Percentiles rank a stretch among this genome's conserved stretches.
These are phyloP conservation scores for Nidularia sp. DNA, from an alignment of 768 basidiomycete species.

Conservation along the genomic window DNA sequence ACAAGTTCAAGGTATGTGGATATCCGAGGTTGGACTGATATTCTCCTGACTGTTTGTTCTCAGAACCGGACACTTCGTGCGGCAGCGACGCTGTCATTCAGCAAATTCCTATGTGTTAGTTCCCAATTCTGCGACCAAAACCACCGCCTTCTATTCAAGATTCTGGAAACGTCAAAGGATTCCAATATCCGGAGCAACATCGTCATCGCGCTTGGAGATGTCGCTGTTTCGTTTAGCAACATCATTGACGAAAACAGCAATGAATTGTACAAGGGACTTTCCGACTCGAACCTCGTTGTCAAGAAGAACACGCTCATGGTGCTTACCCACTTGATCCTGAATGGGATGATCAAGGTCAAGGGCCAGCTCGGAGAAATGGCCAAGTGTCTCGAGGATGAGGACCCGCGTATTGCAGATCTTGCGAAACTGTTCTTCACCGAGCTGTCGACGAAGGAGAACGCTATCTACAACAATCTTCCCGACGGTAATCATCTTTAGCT, in stretches of 20 bases:
- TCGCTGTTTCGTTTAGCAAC: conserved; percentile 96
- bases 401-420: conserved; percentile 82
- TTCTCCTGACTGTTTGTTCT: conserved; percentile 1
- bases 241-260: conserved; percentile 98
- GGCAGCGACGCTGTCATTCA: conserved; percentile 83
- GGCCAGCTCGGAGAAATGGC: conserved; percentile 99
- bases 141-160: conserved; percentile 86
- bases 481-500: conserved; percentile 68
- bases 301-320: conserved; percentile 99
- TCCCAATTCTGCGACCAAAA: conserved; percentile 91
- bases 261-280: conserved; percentile 90
- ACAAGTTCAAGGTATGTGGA: conserved; percentile 75
- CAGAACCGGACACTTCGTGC: conserved; percentile 86
- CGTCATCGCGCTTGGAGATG: conserved; percentile 95
- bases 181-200: conserved; percentile 92
- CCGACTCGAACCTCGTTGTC: conserved; percentile 81
- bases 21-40: neutral
- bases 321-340: conserved; percentile 91
- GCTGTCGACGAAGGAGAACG: conserved; percentile 95
- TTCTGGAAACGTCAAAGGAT: conserved; percentile 89
- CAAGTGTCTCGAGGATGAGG: conserved; percentile 93
- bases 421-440: conserved; percentile 98
- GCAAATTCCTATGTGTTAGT: conserved; percentile 95
- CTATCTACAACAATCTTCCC: conserved; percentile 97
- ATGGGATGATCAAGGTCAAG: conserved; percentile 99